Base-by-base conservation (phyloP, 177 flowering plant species). In the Vitis hybrid region DNA sequence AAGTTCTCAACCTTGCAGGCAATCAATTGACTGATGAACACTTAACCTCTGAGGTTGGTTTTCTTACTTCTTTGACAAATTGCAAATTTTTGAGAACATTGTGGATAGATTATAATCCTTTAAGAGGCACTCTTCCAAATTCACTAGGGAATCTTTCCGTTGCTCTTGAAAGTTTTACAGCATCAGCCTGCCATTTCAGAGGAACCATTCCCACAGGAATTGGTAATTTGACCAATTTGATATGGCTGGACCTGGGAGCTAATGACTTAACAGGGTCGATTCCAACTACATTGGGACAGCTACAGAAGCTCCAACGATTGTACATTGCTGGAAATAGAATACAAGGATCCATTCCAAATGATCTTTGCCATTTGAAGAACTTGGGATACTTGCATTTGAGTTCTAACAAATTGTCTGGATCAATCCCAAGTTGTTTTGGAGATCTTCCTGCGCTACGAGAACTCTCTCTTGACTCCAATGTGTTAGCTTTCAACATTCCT, bases 81-180 rank as follows among this genome's bases (percentile, higher is more conserved):
- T 66, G 69, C 56, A 55, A 21, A 18, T 2, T 15, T 5, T 34
- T 66, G 26, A 23, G 7, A 32, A 10, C 2, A 17, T 32, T 66
- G 58, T 1, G 2, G 3, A 1, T 66, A 6, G 9, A 2, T 3
- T 2, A 4, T 3, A 66, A 66, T 51, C 51, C 51, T 3, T 10
- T 66, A 0, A 55, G 3, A n/a, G 69, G 51, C 2, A 10, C 19
- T 5, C 52, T 66, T 15, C 69, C 69, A 55, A 30, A 6, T 30
- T 66, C 69, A 1, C 17, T 76, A n/a, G 65, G 63, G 18, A 76
- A 76, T 21, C 34, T 71, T 9, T 63, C 79, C 2, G 34, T 56
- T 50, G 61, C 79, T 17, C 74, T 72, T 72, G 3, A 17, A 13
- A 26, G 13, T 30, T 17, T 72, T 18, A 10, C 2, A 1, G 49